phyloP scores from a whole-genome alignment of 768 basidiomycete genomes.

The Mrakia blollopis region DNA sequence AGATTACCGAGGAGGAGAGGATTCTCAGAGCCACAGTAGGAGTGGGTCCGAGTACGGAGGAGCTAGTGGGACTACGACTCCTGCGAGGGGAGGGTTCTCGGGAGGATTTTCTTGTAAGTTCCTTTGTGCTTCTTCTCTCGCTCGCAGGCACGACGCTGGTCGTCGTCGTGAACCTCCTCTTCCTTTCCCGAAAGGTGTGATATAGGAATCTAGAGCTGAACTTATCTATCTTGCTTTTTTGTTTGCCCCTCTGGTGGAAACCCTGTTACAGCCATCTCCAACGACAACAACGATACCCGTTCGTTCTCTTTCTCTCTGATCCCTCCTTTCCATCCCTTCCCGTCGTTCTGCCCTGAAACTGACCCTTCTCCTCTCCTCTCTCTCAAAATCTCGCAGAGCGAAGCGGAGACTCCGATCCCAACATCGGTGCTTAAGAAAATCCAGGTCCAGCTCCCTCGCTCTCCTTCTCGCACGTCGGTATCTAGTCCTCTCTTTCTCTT shows the following conservation, averaged over 20 bases:
- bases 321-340: background rate
- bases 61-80: background rate
- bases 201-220: too few species aligned
- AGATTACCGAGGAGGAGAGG: background rate
- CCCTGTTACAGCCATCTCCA: background rate
- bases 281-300: background rate
- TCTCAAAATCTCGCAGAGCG: background rate
- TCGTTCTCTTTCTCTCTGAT: too few species aligned
- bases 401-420: background rate
- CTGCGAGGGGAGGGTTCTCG: background rate
- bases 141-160: too few species aligned
- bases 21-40: background rate
- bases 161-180: too few species aligned
- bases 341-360: background rate
- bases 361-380: background rate
- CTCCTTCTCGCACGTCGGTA: background rate
- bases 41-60: background rate
- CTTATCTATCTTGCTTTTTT: too few species aligned
- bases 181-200: too few species aligned
- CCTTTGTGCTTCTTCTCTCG: background rate
- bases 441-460: background rate
- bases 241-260: too few species aligned
- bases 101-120: slow-evolving; percentile 5
- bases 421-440: background rate
- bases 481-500: too few species aligned